A percentile compares a stretch with the other conserved stretches of the same genome.
phyloP scores from a whole-genome alignment of 2,329 filamentous ascomycete species.

The Cladosporium cucumerinum region DNA sequence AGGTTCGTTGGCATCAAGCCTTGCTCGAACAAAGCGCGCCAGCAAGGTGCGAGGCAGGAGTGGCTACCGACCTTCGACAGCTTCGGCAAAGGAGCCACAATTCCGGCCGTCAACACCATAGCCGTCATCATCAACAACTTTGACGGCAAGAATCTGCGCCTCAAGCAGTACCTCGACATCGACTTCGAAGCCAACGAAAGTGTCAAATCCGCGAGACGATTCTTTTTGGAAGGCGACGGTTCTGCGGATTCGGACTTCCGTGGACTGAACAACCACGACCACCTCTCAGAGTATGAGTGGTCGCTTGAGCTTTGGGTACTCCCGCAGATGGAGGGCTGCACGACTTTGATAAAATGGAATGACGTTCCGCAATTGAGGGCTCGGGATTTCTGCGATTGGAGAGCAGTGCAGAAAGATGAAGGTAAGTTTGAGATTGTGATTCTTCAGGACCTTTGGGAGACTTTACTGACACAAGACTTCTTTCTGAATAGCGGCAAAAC shows the following conservation, averaged over 20 bases:
- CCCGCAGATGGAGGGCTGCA: conserved; percentile 3
- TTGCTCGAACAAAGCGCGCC: background rate
- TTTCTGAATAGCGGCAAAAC: background rate
- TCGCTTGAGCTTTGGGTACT: conserved; percentile 15
- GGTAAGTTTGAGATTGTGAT: background rate
- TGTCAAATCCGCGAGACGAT: background rate
- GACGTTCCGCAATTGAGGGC: conserved; percentile 3
- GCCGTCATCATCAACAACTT: conserved; percentile 8
- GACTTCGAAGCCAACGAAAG: conserved; percentile 8
- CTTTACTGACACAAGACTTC: background rate
- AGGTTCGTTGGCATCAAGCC: background rate
- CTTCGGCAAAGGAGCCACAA: background rate
- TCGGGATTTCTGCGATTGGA: conserved; percentile 2
- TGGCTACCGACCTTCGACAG: background rate
- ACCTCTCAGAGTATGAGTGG: background rate
- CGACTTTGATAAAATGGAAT: conserved; percentile 9
- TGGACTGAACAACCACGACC: background rate
- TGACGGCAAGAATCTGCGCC: background rate
- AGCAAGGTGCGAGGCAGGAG: background rate
- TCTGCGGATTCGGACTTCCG: background rate
- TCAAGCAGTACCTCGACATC: conserved; percentile 6
- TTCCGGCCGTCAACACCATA: background rate
- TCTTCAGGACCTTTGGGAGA: background rate
- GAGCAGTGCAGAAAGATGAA: background rate
- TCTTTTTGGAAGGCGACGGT: conserved; percentile 1